Evolutionary conservation across 495 filamentous ascomycete genomes (phyloP).

Genomic region (Talaromyces wortmannii): DNA sequence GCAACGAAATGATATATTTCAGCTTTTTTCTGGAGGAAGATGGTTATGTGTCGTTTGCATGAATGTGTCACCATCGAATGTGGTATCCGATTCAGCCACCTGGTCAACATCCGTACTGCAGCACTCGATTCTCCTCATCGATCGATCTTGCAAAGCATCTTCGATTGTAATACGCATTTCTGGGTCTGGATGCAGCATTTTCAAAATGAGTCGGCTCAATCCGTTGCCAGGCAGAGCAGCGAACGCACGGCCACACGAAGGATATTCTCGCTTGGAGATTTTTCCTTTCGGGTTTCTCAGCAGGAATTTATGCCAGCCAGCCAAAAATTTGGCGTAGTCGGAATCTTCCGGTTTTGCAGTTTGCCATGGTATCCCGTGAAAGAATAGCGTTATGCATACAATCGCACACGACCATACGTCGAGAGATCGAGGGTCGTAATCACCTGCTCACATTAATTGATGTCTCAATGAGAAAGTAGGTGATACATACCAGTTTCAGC

Average conservation of each 20-base stretch:
- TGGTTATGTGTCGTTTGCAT: conserved; percentile 1
- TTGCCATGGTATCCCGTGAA: conserved; percentile 58
- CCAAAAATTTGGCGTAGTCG: conserved; percentile 50
- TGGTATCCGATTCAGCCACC: not conserved
- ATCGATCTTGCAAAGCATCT: conserved; percentile 52
- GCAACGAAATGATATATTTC: not conserved
- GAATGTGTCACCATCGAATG: not conserved
- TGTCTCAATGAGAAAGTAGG: not conserved
- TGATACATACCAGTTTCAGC: conserved; percentile 42
- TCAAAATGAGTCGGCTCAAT: conserved; percentile 57
- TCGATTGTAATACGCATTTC: conserved; percentile 55
- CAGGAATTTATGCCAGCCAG: conserved; percentile 58
- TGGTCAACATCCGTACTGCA: conserved; percentile 37
- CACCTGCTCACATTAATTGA: conserved; percentile 18
- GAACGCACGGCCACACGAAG: conserved; percentile 38
- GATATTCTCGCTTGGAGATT: conserved; percentile 45
- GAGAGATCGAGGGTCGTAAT: conserved; percentile 68
- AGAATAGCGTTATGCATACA: conserved; percentile 62
- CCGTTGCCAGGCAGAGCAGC: conserved; percentile 39
- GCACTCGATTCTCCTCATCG: conserved; percentile 63
- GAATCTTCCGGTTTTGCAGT: conserved; percentile 38
- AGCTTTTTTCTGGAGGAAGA: not conserved
- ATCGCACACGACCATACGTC: conserved; percentile 78
- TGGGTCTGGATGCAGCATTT: conserved; percentile 71
- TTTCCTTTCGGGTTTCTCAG: conserved; percentile 39